Evolutionary conservation across 1,284 basidiomycete species (phyloP), one percentile per base, ranked within the genome.

Genomic region (Sphaerobolus stellatus): DNA sequence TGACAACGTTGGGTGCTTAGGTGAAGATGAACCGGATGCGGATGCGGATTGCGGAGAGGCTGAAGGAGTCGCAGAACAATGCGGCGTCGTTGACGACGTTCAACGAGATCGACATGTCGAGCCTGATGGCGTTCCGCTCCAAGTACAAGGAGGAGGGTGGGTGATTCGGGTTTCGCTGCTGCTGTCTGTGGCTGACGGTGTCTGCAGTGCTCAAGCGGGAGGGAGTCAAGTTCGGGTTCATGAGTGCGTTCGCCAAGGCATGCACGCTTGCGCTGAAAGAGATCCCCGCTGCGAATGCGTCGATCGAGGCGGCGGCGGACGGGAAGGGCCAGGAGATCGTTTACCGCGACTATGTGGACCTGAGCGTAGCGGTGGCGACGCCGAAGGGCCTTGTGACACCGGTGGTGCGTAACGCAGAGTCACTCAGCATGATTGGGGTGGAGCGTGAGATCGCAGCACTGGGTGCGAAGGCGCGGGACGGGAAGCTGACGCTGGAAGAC

Each of bases 91-190:
- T 99, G 61, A 99, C 97, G 50, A 99, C 96, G 43, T 99, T 99
- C 83, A 98, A 99, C 78, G 96, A 99, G 77, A 94, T 99, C 69
- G 96, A 99, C 79, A 99, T 99, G 96, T 94, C 92, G 44, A 88
- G 88, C 45, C 76, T 98, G 59, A 92, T 98, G 80, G 88, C 90
- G 51, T 88, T 99, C 86, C 89, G 97, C 65, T 86, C 88, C 68
- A 87, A 90, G 68, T 96, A 96, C 86, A 99, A 99, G 82, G 94
- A 98, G 63, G 79, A 84, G 54, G 79, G n/a, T n/a, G n/a, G n/a
- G n/a, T n/a, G n/a, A n/a, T n/a, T n/a, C n/a, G n/a, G n/a, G n/a
- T n/a, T n/a, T n/a, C n/a, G n/a, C n/a, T n/a, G n/a, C n/a, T n/a
- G n/a, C n/a, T n/a, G n/a, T n/a, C n/a, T n/a, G n/a, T n/a, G n/a